phyloP scores from a whole-genome alignment of 306 rosid genomes.

The Chamaecrista fasciculata region DNA sequence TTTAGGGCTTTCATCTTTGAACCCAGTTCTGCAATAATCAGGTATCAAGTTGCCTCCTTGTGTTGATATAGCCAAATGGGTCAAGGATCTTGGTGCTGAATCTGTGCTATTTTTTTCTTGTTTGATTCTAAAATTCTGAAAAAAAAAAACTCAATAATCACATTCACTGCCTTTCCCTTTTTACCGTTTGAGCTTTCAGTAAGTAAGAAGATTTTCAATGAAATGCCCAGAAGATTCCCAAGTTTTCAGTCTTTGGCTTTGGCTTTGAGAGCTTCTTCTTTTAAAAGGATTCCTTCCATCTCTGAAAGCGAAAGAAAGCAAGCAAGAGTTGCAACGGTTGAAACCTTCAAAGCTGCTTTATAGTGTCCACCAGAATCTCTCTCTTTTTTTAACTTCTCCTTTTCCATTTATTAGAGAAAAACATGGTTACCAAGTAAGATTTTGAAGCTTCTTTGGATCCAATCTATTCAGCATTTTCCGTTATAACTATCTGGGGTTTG shows the following conservation, averaged over 20 bases:
- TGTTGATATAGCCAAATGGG: slow-evolving; percentile 25
- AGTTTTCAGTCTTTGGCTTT: slow-evolving; percentile 30
- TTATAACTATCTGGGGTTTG: slow-evolving; percentile 29
- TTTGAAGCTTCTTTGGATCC: slow-evolving; percentile 27
- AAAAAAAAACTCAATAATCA: slow-evolving; percentile 1
- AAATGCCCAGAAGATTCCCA: slow-evolving; percentile 46
- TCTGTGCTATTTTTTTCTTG: slow-evolving; percentile 13
- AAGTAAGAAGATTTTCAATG: no score
- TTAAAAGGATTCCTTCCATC: slow-evolving; percentile 49
- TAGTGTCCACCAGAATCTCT: slow-evolving; percentile 27
- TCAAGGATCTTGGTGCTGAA: slow-evolving; percentile 44
- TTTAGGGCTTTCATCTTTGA: slow-evolving; percentile 27
- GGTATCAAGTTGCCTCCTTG: slow-evolving; percentile 47
- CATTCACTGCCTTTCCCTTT: slow-evolving; percentile 2
- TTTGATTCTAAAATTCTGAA: slow-evolving; percentile 11
- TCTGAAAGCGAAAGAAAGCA: slow-evolving; percentile 38
- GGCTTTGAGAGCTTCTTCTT: slow-evolving; percentile 41
- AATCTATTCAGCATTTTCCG: slow-evolving; percentile 36
- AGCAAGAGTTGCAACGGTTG: slow-evolving; percentile 53
- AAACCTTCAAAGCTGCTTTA: slow-evolving; percentile 68
- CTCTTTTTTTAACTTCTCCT: slow-evolving; percentile 34
- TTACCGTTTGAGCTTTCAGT: slow-evolving; percentile 39
- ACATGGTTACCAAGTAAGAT: slow-evolving; percentile 36
- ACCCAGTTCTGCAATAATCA: slow-evolving; percentile 27
- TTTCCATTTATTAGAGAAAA: slow-evolving; percentile 35